These are phyloP conservation scores for Cercophora newfieldiana DNA, from an alignment of 495 filamentous ascomycete genomes.

Conservation along the genomic window DNA sequence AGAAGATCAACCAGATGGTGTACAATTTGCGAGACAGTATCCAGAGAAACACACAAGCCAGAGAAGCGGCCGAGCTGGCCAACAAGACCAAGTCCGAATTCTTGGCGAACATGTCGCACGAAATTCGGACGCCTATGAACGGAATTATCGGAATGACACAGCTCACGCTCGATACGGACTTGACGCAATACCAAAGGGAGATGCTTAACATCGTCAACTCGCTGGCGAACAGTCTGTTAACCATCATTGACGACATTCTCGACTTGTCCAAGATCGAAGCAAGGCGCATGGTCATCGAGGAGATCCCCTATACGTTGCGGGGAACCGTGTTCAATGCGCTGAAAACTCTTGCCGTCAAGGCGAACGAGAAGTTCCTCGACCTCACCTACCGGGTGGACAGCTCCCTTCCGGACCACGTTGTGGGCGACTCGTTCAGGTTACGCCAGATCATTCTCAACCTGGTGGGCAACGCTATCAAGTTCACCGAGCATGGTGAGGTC, in stretches of 20 bases:
- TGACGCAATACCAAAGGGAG: constrained; percentile 93
- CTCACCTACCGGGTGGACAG: constrained; percentile 93
- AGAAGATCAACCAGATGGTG: constrained; percentile 99
- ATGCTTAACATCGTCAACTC: constrained; percentile 99
- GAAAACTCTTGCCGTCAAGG: constrained; percentile 93
- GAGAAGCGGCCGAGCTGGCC: constrained; percentile 93
- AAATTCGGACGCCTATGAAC: constrained; percentile 95
- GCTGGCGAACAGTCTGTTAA: constrained; percentile 92
- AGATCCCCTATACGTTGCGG: constrained; percentile 93
- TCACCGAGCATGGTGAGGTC: constrained; percentile 96
- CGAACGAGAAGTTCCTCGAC: constrained; percentile 95
- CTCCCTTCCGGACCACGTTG: constrained; percentile 92
- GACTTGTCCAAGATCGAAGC: constrained; percentile 99
- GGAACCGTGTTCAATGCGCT: constrained; percentile 97
- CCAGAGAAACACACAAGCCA: constrained; percentile 93
- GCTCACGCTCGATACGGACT: constrained; percentile 90
- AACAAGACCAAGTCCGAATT: constrained; percentile 99
- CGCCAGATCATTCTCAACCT: constrained; percentile 90
- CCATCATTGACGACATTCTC: constrained; percentile 98
- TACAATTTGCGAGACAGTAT: constrained; percentile 94
- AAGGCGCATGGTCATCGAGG: constrained; percentile 98
- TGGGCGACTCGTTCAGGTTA: constrained; percentile 94
- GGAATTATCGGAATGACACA: constrained; percentile 94
- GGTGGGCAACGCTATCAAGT: constrained; percentile 87
- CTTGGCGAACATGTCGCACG: constrained; percentile 98